phyloP scores from a whole-genome alignment of 768 basidiomycete species.

The Filobasidium wieringae region DNA sequence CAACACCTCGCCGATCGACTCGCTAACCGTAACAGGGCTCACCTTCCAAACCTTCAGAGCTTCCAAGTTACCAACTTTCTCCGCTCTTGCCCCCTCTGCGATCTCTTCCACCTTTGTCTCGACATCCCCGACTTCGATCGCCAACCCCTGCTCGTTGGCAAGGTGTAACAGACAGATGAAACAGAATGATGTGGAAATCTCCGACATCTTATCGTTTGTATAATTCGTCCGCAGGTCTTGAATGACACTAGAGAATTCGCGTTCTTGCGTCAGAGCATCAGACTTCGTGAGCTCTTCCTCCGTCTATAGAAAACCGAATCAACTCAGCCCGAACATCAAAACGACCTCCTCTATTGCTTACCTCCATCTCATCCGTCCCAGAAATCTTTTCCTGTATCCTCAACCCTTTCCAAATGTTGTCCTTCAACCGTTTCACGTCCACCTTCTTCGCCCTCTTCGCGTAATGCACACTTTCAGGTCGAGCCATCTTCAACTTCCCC shows the following conservation, averaged over 20 bases:
- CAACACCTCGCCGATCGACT: neutral
- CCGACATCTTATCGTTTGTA: slow-evolving; percentile 86
- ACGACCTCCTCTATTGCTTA: slow-evolving; percentile 37
- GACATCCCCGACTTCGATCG: slow-evolving; percentile 47
- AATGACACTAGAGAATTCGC: slow-evolving; percentile 53
- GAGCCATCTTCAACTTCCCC: slow-evolving; percentile 56
- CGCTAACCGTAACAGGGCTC: neutral
- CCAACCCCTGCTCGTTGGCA: slow-evolving; percentile 90
- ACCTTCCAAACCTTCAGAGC: slow-evolving; percentile 36
- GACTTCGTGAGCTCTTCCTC: too few species aligned
- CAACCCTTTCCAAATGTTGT: slow-evolving; percentile 91
- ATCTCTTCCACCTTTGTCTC: neutral
- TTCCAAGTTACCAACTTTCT: slow-evolving; percentile 29
- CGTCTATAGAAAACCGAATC: too few species aligned
- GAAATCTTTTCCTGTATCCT: slow-evolving; percentile 51
- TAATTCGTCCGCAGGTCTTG: slow-evolving; percentile 67
- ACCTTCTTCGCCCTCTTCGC: slow-evolving; percentile 91
- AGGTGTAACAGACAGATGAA: slow-evolving; percentile 95
- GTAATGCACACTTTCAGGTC: slow-evolving; percentile 83
- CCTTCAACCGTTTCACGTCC: slow-evolving; percentile 90
- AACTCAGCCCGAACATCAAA: too few species aligned
- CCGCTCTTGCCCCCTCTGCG: neutral
- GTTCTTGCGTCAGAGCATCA: slow-evolving; percentile 9
- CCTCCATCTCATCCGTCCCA: slow-evolving; percentile 35
- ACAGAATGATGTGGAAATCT: slow-evolving; percentile 97